A percentile compares a stretch with the other conserved stretches of the same genome.
Evolutionary conservation across 805 yeast species (phyloP).

Genomic region (Myxozyma lipomycoides): DNA sequence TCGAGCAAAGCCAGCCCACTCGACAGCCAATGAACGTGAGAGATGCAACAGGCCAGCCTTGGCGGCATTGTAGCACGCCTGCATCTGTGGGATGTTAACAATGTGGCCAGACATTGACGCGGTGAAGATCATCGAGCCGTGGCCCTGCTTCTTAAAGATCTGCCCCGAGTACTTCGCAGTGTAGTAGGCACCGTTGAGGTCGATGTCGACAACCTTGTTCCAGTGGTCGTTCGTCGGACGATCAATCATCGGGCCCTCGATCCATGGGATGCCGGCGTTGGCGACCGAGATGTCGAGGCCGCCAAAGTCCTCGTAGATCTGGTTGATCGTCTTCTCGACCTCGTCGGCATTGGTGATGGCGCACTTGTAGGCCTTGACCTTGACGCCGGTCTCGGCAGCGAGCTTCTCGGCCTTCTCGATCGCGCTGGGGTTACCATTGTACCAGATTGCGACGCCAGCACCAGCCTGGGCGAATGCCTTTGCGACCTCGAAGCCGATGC

Average conservation of each 20-base stretch:
- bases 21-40: constrained; percentile 74
- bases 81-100: constrained; percentile 81
- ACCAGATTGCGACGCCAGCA: constrained; percentile 73
- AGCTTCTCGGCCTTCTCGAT: constrained; percentile 57
- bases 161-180: constrained; percentile 74
- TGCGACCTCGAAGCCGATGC: constrained; percentile 79
- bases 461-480: constrained; percentile 84
- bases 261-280: constrained; percentile 87
- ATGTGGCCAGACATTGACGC: constrained; percentile 89
- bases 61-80: constrained; percentile 80
- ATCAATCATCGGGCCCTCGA: constrained; percentile 55
- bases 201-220: constrained; percentile 68
- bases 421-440: constrained; percentile 54
- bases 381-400: constrained; percentile 55
- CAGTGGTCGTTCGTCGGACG: constrained; percentile 52
- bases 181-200: constrained; percentile 72
- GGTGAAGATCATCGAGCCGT: constrained; percentile 76
- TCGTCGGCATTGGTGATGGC: constrained; percentile 48
- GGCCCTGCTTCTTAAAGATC: constrained; percentile 66
- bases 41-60: constrained; percentile 81
- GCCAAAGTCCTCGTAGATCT: constrained; percentile 66
- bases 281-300: constrained; percentile 80
- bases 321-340: constrained; percentile 49
- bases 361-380: constrained; percentile 62
- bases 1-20: constrained; percentile 87